These are phyloP conservation scores for Silene uniflora DNA, from an alignment of 148 eudicot species.

Conservation along the genomic window DNA sequence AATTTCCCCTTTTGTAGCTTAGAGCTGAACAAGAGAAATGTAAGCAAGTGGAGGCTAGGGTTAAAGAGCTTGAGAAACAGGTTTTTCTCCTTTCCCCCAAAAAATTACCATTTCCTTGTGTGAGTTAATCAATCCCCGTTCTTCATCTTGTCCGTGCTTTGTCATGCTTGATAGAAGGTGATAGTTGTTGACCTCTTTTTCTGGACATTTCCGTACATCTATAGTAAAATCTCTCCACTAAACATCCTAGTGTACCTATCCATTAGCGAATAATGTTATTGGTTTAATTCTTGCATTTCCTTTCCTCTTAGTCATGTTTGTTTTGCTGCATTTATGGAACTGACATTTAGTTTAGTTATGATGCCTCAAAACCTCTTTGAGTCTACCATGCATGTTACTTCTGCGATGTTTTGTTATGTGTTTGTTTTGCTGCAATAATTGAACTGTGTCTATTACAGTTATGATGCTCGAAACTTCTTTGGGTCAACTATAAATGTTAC, in stretches of 20 bases:
- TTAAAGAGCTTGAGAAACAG: constrained; percentile 91
- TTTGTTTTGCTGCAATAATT: too few species aligned
- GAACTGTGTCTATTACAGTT: background rate
- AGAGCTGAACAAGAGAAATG: constrained; percentile 63
- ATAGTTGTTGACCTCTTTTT: background rate
- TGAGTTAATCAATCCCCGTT: background rate
- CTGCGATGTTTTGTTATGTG: too few species aligned
- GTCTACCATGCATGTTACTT: too few species aligned
- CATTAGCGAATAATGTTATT: background rate
- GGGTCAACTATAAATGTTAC: background rate
- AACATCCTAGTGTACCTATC: background rate
- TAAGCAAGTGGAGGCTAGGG: constrained; percentile 76
- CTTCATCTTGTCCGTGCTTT: background rate
- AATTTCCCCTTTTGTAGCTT: constrained; percentile 40
- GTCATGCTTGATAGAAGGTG: background rate
- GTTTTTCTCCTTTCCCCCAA: constrained; percentile 26
- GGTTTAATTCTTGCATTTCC: background rate
- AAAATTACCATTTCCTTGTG: background rate
- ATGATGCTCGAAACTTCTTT: background rate
- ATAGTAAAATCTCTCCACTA: background rate
- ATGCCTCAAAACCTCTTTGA: too few species aligned
- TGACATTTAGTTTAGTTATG: background rate
- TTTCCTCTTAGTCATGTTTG: background rate
- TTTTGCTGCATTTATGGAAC: background rate
- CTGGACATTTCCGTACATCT: background rate